These are phyloP conservation scores for Boletus albobrunnescens DNA, from an alignment of 1,284 basidiomycete genomes.

Conservation along the genomic window DNA sequence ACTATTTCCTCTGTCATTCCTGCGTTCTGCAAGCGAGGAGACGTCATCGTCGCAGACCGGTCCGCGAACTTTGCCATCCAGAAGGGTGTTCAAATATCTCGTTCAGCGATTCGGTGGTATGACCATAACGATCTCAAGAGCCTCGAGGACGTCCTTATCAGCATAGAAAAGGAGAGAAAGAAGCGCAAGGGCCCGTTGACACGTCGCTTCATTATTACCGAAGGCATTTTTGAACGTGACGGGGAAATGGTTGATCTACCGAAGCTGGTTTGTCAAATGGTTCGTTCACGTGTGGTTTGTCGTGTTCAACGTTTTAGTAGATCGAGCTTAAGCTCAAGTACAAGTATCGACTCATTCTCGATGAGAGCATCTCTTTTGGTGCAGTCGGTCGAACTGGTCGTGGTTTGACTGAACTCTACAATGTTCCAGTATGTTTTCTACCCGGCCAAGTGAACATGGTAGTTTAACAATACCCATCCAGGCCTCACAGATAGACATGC, in stretches of 20 bases:
- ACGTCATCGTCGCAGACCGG: slow-evolving; percentile 97
- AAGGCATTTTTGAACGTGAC: slow-evolving; percentile 95
- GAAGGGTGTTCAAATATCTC: slow-evolving; percentile 95
- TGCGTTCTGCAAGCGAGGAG: slow-evolving; percentile 96
- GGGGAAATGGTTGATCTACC: slow-evolving; percentile 90
- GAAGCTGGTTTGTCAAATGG: slow-evolving; percentile 64
- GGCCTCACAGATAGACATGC: slow-evolving; percentile 76
- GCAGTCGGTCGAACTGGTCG: slow-evolving; percentile 90
- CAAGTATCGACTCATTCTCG: slow-evolving; percentile 94
- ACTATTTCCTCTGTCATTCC: slow-evolving; percentile 94
- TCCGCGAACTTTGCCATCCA: slow-evolving; percentile 94
- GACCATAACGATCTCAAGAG: slow-evolving; percentile 94
- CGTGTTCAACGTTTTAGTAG: slow-evolving; percentile 38
- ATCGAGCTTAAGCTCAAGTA: slow-evolving; percentile 92
- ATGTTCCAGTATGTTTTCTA: slow-evolving; percentile 67
- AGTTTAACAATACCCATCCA: slow-evolving; percentile 23
- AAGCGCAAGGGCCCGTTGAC: slow-evolving; percentile 82
- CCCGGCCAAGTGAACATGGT: not conserved
- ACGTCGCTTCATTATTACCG: slow-evolving; percentile 92
- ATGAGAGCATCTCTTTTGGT: slow-evolving; percentile 93
- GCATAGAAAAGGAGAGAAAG: slow-evolving; percentile 83
- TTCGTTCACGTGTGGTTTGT: not conserved
- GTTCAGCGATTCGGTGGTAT: slow-evolving; percentile 91
- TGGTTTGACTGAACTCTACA: slow-evolving; percentile 91
- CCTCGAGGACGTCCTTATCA: slow-evolving; percentile 83